These are phyloP conservation scores for Cryphonectria radicalis DNA, from an alignment of 2,329 filamentous ascomycete genomes.

Conservation along the genomic window DNA sequence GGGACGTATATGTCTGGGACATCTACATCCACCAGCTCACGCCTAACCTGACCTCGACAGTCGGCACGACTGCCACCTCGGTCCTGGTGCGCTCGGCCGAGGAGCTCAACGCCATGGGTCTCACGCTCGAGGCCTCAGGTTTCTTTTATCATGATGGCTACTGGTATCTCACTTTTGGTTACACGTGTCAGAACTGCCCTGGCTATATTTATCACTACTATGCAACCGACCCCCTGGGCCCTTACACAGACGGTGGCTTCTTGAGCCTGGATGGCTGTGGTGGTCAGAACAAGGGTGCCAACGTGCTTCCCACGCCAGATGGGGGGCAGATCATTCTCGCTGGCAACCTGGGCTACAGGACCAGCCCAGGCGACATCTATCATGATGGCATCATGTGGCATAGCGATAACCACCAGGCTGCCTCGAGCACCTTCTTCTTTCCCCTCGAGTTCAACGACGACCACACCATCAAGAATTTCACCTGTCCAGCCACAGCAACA, in stretches of 20 bases:
- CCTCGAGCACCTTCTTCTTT: neutral
- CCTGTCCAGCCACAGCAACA: neutral
- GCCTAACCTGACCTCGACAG: neutral
- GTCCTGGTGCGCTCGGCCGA: neutral
- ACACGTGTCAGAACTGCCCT: neutral
- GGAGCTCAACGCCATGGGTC: neutral
- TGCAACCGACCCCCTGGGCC: neutral
- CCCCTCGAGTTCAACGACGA: neutral
- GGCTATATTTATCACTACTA: neutral
- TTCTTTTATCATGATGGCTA: neutral
- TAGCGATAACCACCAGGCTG: neutral
- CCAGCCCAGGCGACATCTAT: neutral
- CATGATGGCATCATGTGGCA: neutral
- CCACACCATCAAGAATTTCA: neutral
- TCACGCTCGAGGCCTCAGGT: neutral
- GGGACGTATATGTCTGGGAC: neutral
- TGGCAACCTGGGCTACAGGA: neutral
- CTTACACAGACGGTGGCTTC: neutral
- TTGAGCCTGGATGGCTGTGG: neutral
- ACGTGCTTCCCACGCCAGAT: neutral
- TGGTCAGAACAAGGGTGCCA: neutral
- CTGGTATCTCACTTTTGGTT: neutral
- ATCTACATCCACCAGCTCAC: neutral
- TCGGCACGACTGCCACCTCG: neutral
- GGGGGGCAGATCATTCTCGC: neutral